phyloP scores from a whole-genome alignment of 106 monocot species.

The Agapanthus africanus region DNA sequence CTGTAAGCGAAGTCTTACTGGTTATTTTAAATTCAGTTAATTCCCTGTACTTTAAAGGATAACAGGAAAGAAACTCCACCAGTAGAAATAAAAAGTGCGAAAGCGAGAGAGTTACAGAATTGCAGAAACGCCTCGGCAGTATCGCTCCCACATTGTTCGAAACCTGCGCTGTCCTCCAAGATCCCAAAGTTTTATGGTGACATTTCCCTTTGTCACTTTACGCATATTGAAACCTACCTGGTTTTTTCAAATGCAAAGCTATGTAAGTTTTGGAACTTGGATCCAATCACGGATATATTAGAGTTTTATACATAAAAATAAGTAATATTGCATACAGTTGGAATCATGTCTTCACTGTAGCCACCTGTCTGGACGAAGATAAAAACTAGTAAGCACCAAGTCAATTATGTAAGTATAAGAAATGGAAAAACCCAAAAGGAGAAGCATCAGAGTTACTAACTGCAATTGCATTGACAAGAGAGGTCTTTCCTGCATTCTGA shows the following conservation, averaged over 20 bases:
- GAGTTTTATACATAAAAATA: background rate
- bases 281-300: conserved; percentile 1
- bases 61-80: background rate
- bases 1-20: background rate
- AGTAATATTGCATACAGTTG: conserved; percentile 60
- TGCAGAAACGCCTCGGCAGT: conserved; percentile 97
- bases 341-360: conserved; percentile 97
- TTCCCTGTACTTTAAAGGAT: background rate
- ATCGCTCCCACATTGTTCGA: conserved; percentile 96
- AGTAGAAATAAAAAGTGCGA: background rate
- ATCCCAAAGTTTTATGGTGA: conserved; percentile 97
- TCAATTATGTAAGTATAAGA: conserved; percentile 1
- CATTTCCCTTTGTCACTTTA: conserved; percentile 97
- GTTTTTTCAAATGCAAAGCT: conserved; percentile 2
- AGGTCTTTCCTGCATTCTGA: conserved; percentile 98
- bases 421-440: background rate
- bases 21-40: background rate
- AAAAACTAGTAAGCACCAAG: background rate
- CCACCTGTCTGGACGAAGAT: conserved; percentile 65
- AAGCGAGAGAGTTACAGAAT: conserved; percentile 50
- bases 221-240: conserved; percentile 98
- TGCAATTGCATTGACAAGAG: conserved; percentile 91
- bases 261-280: conserved; percentile 5
- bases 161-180: conserved; percentile 91
- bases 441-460: conserved; percentile 35